Evolutionary conservation across 192 early-diverging fungal genomes (phyloP).

Genomic region (Entophlyctis helioformis): DNA sequence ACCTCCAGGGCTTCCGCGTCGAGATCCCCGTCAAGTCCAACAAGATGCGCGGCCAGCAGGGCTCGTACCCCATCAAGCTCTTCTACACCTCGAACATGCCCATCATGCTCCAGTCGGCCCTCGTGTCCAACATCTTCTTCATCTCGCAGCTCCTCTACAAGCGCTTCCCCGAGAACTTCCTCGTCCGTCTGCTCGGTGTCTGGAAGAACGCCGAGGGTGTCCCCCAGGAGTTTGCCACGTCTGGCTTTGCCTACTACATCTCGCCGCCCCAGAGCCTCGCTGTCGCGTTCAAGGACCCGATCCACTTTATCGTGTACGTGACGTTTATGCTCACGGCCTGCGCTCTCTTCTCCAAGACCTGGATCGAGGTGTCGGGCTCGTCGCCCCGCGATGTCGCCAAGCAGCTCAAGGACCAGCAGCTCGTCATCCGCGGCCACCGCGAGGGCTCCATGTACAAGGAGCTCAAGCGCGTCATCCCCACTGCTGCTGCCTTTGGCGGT

Average conservation of each 20-base stretch:
- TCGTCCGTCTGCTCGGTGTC: constrained; percentile 87
- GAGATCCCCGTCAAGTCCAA: constrained; percentile 98
- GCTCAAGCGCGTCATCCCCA: constrained; percentile 97
- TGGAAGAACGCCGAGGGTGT: constrained; percentile 95
- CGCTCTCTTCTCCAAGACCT: constrained; percentile 93
- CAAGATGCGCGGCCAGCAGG: constrained; percentile 90
- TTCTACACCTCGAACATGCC: constrained; percentile 99
- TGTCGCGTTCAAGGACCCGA: constrained; percentile 79
- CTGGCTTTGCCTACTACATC: constrained; percentile 95
- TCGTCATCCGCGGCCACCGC: constrained; percentile 88
- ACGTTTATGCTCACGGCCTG: constrained; percentile 91
- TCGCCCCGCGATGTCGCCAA: constrained; percentile 95
- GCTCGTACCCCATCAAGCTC: constrained; percentile 97
- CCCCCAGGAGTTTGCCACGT: constrained; percentile 83
- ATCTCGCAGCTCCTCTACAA: constrained; percentile 98
- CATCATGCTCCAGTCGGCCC: constrained; percentile 98
- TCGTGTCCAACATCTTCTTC: constrained; percentile 95
- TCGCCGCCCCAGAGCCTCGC: constrained; percentile 85
- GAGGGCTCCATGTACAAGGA: constrained; percentile 99
- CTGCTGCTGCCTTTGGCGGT: constrained; percentile 94
- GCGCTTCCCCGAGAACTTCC: constrained; percentile 92
- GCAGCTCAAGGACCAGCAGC: constrained; percentile 95
- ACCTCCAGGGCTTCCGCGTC: constrained; percentile 99
- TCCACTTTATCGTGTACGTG: constrained; percentile 91
- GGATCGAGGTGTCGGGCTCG: constrained; percentile 98